phyloP scores from a whole-genome alignment of 192 early-diverging fungal genomes.

The Coemansia sp. region DNA sequence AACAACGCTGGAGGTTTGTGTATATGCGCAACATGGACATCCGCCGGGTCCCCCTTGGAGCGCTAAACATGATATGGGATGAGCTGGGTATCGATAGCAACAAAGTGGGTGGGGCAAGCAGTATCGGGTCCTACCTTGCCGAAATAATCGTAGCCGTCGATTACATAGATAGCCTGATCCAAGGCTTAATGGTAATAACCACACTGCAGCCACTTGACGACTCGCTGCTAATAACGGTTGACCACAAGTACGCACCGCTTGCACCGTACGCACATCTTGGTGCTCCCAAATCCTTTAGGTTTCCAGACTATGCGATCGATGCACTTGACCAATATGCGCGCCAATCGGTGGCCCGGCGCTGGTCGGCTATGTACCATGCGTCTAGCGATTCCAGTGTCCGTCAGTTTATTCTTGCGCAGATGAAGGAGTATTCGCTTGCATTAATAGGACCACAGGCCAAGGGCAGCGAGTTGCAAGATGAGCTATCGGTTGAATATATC shows the following conservation, averaged over 20 bases:
- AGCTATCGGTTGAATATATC: no score
- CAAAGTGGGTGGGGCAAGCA: slow-evolving; percentile 24
- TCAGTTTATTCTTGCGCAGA: slow-evolving; percentile 10
- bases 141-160: slow-evolving; percentile 33
- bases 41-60: slow-evolving; percentile 13
- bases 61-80: slow-evolving; percentile 24
- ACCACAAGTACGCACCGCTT: slow-evolving; percentile 24
- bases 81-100: slow-evolving; percentile 14
- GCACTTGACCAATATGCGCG: slow-evolving; percentile 34
- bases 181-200: slow-evolving; percentile 5
- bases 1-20: slow-evolving; percentile 31
- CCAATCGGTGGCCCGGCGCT: slow-evolving; percentile 24
- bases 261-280: slow-evolving; percentile 23
- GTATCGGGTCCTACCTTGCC: slow-evolving; percentile 32
- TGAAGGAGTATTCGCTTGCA: slow-evolving; percentile 15
- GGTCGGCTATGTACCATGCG: slow-evolving; percentile 37
- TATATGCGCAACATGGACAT: slow-evolving; percentile 54
- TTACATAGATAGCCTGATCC: slow-evolving; percentile 17
- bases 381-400: slow-evolving; percentile 10
- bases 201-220: slow-evolving; percentile 12
- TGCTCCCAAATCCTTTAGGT: slow-evolving; percentile 8
- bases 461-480: no score
- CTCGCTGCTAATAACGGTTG: slow-evolving; percentile 20
- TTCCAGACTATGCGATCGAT: slow-evolving; percentile 22
- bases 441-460: neutral